Conservation (phyloP, 2,329 filamentous ascomycete species). For the Cladosporium sphaerospermum region DNA sequence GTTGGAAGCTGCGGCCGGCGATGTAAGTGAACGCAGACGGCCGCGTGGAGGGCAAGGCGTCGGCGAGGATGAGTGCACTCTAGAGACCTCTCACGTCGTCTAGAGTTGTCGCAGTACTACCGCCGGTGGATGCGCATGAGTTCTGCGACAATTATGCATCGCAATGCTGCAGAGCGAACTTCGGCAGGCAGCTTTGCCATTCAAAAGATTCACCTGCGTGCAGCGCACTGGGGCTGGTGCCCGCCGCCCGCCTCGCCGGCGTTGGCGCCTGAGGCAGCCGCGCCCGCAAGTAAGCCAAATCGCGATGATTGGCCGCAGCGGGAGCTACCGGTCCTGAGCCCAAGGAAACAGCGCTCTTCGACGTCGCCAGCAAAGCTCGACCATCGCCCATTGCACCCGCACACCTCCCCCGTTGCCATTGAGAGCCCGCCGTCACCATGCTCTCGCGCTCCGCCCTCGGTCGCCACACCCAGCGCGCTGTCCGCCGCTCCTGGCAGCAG, state of each 20-base stretch:
- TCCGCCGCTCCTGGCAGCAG: conserved; percentile 55
- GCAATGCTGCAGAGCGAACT: not conserved
- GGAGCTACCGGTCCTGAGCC: not conserved
- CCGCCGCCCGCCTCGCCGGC: not conserved
- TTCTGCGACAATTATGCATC: conserved; percentile 10
- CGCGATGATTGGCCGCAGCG: not conserved
- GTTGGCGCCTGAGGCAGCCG: no score
- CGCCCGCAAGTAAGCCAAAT: not conserved
- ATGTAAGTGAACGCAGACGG: conserved; percentile 13
- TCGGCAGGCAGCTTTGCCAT: conserved; percentile 3
- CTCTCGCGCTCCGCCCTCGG: conserved; percentile 61
- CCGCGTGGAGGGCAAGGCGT: no score
- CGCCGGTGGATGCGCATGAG: conserved; percentile 26
- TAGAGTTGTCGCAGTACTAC: conserved; percentile 27
- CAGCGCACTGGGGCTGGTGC: not conserved
- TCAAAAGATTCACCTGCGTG: conserved; percentile 8
- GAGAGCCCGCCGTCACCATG: conserved; percentile 41
- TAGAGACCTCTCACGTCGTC: conserved; percentile 33
- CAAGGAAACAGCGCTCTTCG: not conserved
- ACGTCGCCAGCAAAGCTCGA: conserved; percentile 2
- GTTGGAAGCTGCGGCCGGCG: conserved; percentile 2
- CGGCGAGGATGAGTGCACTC: conserved; percentile 17
- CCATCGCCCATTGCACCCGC: conserved; percentile 10
- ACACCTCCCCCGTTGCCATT: conserved; percentile 7
- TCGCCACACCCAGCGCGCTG: conserved; percentile 57